Evolutionary conservation across 331 rosid genomes (phyloP).

Genomic region (Spiraea crenata): DNA sequence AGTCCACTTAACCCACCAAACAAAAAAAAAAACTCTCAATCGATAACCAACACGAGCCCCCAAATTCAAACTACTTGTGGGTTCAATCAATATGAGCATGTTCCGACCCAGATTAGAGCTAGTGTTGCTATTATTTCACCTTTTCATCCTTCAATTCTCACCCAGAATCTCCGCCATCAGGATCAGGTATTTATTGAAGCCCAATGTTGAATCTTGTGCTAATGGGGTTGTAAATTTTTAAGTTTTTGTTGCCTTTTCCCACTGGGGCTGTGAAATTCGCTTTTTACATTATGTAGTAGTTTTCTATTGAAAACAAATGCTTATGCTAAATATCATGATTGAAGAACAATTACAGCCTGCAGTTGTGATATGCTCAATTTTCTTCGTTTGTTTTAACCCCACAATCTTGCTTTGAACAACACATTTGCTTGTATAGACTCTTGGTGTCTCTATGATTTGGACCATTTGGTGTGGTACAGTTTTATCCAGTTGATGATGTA

Average conservation of each 20-base stretch:
- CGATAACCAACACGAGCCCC: background rate
- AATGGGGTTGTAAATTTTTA: background rate
- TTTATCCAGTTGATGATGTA: background rate
- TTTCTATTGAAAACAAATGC: background rate
- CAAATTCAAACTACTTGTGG: background rate
- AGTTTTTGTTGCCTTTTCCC: background rate
- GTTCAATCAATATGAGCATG: conserved; percentile 9
- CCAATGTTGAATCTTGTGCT: too few relatives aligned
- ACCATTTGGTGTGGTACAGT: too few relatives aligned
- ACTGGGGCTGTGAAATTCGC: background rate
- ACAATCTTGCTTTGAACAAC: background rate
- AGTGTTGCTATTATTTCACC: conserved; percentile 17
- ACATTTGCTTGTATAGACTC: background rate
- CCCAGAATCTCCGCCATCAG: conserved; percentile 34
- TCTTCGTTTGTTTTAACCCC: background rate
- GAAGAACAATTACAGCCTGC: background rate
- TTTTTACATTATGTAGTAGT: too few relatives aligned
- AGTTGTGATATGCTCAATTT: background rate
- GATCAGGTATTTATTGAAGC: conserved; percentile 23
- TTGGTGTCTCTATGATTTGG: background rate
- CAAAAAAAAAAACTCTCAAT: too few relatives aligned
- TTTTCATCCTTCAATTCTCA: conserved; percentile 31
- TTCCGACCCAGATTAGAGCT: conserved; percentile 11
- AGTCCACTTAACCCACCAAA: too few relatives aligned
- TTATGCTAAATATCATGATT: too few relatives aligned